phyloP scores from a whole-genome alignment of 352 stramenopile species.

The Globisporangium perplexum region DNA sequence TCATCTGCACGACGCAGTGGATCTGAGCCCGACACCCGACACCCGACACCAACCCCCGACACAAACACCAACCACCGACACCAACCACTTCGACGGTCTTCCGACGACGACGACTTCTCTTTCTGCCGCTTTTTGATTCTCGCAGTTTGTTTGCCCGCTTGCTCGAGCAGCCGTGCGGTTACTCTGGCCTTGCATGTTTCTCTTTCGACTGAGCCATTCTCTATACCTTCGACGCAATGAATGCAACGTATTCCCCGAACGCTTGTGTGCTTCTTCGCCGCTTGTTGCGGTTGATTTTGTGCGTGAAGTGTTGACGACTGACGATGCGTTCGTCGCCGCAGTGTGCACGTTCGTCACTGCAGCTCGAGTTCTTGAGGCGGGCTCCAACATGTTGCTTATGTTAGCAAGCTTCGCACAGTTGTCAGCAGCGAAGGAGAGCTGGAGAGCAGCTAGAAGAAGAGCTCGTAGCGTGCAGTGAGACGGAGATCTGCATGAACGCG shows the following conservation, averaged over 20 bases:
- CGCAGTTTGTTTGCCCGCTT: conserved; percentile 10
- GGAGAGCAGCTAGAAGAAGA: no score
- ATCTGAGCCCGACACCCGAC: conserved; percentile 31
- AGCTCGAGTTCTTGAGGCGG: no score
- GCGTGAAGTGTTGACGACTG: no score
- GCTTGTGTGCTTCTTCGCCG: no score
- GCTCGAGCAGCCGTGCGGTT: conserved; percentile 12
- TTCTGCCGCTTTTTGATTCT: conserved; percentile 2
- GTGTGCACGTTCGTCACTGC: no score
- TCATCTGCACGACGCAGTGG: conserved; percentile 80
- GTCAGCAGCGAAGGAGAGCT: no score
- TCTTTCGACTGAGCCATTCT: conserved; percentile 19
- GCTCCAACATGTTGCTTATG: no score
- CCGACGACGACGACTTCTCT: background rate
- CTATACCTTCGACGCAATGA: background rate
- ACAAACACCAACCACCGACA: background rate
- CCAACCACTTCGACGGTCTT: background rate
- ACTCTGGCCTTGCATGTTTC: conserved; percentile 14
- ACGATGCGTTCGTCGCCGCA: no score
- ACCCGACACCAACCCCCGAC: background rate
- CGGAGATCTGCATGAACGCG: no score
- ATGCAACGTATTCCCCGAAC: conserved; percentile 1
- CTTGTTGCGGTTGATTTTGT: no score
- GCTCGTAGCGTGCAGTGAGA: no score
- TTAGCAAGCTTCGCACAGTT: no score